phyloP scores from a whole-genome alignment of 1,139 yeast species.

The Candida gigantensis region DNA sequence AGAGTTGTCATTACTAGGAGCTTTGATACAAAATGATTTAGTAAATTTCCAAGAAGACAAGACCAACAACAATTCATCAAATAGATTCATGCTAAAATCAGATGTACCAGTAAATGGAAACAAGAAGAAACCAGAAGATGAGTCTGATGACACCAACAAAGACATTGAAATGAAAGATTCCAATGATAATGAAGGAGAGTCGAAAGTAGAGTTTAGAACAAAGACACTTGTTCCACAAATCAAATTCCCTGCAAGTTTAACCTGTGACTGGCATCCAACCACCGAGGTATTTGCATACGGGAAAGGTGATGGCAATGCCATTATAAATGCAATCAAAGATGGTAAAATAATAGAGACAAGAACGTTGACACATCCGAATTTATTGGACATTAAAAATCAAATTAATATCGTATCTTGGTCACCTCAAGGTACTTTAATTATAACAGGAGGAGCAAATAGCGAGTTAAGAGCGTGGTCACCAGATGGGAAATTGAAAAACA shows the following conservation, averaged over 20 bases:
- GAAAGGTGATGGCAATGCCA: slow-evolving; percentile 34
- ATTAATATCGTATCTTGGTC: slow-evolving; percentile 61
- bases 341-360: slow-evolving; percentile 36
- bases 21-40: slow-evolving; percentile 28
- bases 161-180: slow-evolving; percentile 12
- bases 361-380: slow-evolving; percentile 34
- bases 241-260: slow-evolving; percentile 29
- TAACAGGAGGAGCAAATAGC: slow-evolving; percentile 63
- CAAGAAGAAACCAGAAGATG: slow-evolving; percentile 6
- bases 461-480: slow-evolving; percentile 70
- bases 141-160: slow-evolving; percentile 19
- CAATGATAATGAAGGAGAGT: slow-evolving; percentile 7
- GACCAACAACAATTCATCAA: slow-evolving; percentile 5
- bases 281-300: slow-evolving; percentile 43
- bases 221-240: slow-evolving; percentile 22
- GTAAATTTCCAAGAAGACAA: slow-evolving; percentile 11
- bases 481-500: slow-evolving; percentile 63
- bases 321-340: slow-evolving; percentile 35
- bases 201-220: slow-evolving; percentile 22
- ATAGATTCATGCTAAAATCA: slow-evolving; percentile 19
- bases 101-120: slow-evolving; percentile 15
- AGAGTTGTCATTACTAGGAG: slow-evolving; percentile 31
- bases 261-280: slow-evolving; percentile 43
- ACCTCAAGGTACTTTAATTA: slow-evolving; percentile 55
- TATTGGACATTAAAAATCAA: slow-evolving; percentile 23